These are phyloP conservation scores for Parastagonospora avenae DNA, from an alignment of 2,329 filamentous ascomycete species.

Conservation along the genomic window DNA sequence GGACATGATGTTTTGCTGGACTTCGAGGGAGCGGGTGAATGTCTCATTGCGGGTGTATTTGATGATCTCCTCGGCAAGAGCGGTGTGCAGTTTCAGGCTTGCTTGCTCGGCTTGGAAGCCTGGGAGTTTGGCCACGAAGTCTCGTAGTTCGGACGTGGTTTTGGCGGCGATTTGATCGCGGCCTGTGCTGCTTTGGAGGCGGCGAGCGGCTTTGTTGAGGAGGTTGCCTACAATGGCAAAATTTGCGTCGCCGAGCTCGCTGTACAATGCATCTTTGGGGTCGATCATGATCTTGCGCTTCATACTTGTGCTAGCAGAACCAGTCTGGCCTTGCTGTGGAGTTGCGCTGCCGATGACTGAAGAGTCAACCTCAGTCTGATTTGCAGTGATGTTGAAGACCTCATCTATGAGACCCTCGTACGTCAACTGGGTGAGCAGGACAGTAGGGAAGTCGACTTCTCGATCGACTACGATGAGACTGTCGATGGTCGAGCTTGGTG, in stretches of 20 bases:
- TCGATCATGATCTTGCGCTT: constrained; percentile 91
- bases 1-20: constrained; percentile 93
- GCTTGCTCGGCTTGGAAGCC: constrained; percentile 92
- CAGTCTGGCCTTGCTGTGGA: constrained; percentile 60
- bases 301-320: constrained; percentile 55
- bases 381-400: constrained; percentile 87
- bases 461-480: constrained; percentile 94
- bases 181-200: constrained; percentile 86
- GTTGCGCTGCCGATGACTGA: constrained; percentile 81
- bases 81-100: constrained; percentile 89
- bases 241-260: constrained; percentile 86
- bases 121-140: constrained; percentile 93
- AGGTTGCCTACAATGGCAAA: constrained; percentile 91
- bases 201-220: constrained; percentile 87
- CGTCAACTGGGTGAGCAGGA: constrained; percentile 89
- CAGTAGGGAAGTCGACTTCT: constrained; percentile 91
- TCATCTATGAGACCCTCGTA: constrained; percentile 97
- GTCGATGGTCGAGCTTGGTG: constrained; percentile 86
- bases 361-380: constrained; percentile 90
- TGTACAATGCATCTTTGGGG: constrained; percentile 85
- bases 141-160: constrained; percentile 86
- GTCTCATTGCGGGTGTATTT: constrained; percentile 87
- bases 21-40: constrained; percentile 86
- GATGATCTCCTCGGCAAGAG: constrained; percentile 92
- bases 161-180: constrained; percentile 79